phyloP scores from a whole-genome alignment of 352 stramenopile species.

The Pythium graminicola region DNA sequence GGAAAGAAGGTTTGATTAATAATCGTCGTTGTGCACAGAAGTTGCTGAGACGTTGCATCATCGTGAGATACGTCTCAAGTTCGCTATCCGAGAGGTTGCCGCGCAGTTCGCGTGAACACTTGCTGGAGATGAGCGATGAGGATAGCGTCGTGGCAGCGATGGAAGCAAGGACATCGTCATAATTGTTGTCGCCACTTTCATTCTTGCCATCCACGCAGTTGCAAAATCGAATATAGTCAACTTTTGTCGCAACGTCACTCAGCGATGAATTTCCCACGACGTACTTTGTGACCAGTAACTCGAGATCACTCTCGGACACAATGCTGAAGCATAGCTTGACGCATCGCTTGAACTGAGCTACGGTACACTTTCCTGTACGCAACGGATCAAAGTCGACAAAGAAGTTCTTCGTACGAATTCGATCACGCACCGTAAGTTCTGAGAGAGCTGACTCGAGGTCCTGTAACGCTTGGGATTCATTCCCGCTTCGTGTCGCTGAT shows the following conservation, averaged over 20 bases:
- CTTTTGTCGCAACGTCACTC: constrained; percentile 38
- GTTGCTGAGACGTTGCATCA: constrained; percentile 59
- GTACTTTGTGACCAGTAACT: constrained; percentile 59
- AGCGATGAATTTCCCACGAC: constrained; percentile 17
- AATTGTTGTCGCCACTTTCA: constrained; percentile 33
- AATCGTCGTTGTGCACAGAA: constrained; percentile 57
- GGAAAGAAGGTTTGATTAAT: constrained; percentile 72
- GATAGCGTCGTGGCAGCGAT: constrained; percentile 29
- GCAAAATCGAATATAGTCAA: constrained; percentile 78
- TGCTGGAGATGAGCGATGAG: constrained; percentile 2
- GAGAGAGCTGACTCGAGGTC: constrained; percentile 55
- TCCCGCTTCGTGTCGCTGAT: constrained; percentile 1
- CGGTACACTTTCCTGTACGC: constrained; percentile 64
- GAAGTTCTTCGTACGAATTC: constrained; percentile 80
- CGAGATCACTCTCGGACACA: constrained; percentile 56
- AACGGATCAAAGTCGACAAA: constrained; percentile 80
- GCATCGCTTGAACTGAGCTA: constrained; percentile 72
- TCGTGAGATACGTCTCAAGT: constrained; percentile 28
- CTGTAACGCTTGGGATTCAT: constrained; percentile 26
- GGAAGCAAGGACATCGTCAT: constrained; percentile 42
- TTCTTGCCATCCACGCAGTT: constrained; percentile 50
- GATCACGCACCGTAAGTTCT: constrained; percentile 53
- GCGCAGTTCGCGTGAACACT: constrained; percentile 60
- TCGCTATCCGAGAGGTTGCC: constrained; percentile 49
- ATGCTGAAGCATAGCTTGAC: constrained; percentile 70